Evolutionary conservation across 257 asterid species (phyloP).

Genomic region (Verbascum thapsus): DNA sequence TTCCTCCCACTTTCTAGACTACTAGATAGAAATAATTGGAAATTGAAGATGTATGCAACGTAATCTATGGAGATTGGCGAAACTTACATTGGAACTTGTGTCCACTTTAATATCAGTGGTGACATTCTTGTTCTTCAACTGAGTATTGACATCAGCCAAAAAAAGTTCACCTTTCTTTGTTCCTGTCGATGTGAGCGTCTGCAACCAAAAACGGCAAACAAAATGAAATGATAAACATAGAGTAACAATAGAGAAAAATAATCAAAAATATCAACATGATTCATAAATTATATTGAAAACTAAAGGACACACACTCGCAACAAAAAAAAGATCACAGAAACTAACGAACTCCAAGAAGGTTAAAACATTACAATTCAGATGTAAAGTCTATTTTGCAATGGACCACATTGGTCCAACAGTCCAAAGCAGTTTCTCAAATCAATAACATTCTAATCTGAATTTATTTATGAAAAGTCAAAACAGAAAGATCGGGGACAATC

Average conservation of each 20-base stretch:
- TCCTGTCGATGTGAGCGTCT: slow-evolving; percentile 64
- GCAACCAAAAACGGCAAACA: slow-evolving; percentile 19
- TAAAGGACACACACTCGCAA: no score
- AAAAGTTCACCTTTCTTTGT: slow-evolving; percentile 60
- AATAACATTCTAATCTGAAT: no score
- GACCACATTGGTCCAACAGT: no score
- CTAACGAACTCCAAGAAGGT: no score
- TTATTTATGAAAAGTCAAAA: no score
- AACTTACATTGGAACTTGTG: slow-evolving; percentile 58
- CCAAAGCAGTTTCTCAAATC: no score
- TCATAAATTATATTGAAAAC: no score
- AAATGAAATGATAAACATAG: background rate
- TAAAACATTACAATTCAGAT: no score
- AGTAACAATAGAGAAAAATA: background rate
- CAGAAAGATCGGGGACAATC: no score
- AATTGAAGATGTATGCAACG: background rate
- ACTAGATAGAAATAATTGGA: background rate
- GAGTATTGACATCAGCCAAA: slow-evolving; percentile 58
- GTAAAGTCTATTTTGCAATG: no score
- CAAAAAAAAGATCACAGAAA: no score
- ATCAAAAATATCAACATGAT: background rate
- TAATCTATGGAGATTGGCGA: background rate
- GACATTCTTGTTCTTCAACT: slow-evolving; percentile 60
- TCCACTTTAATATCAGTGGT: slow-evolving; percentile 69
- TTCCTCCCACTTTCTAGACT: background rate